A percentile compares a stretch with the other conserved stretches of the same genome.
Evolutionary conservation across 192 early-diverging fungal species (phyloP).

Genomic region (Helicostylum pulchrum): DNA sequence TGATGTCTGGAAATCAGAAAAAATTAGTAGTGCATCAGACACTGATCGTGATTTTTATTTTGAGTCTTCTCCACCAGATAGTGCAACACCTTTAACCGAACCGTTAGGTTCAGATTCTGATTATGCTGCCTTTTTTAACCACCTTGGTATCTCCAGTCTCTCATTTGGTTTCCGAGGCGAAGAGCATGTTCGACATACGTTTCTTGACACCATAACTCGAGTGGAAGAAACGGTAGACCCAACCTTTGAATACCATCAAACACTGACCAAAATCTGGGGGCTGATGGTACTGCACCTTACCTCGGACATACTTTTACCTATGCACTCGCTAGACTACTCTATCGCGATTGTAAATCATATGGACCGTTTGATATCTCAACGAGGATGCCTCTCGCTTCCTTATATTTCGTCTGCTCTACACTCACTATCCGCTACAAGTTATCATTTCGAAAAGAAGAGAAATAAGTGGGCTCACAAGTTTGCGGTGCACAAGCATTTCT

Average conservation of each 20-base stretch:
- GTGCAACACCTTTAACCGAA: not conserved
- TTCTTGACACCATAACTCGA: constrained; percentile 47
- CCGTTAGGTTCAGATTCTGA: constrained; percentile 42
- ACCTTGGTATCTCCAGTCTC: constrained; percentile 54
- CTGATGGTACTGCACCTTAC: constrained; percentile 42
- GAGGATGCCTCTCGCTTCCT: not conserved
- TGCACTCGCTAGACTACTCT: constrained; percentile 40
- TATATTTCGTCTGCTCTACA: not conserved
- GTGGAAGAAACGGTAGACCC: constrained; percentile 50
- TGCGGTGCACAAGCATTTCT: not conserved
- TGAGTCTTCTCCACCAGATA: no score
- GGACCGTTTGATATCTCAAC: constrained; percentile 3
- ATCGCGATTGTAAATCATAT: constrained; percentile 34
- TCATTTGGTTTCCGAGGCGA: constrained; percentile 48
- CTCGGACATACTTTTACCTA: constrained; percentile 32
- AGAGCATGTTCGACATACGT: constrained; percentile 51
- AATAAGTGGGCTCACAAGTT: not conserved
- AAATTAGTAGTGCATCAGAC: not conserved
- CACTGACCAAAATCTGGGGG: constrained; percentile 43
- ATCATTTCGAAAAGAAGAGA: not conserved
- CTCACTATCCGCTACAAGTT: not conserved
- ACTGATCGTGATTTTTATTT: not conserved
- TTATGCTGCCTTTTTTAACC: constrained; percentile 51
- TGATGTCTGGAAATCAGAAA: constrained; percentile 37
- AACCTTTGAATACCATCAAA: constrained; percentile 46